Conservation (phyloP, 129 eudicot genomes). For the Centaurea solstitialis region DNA sequence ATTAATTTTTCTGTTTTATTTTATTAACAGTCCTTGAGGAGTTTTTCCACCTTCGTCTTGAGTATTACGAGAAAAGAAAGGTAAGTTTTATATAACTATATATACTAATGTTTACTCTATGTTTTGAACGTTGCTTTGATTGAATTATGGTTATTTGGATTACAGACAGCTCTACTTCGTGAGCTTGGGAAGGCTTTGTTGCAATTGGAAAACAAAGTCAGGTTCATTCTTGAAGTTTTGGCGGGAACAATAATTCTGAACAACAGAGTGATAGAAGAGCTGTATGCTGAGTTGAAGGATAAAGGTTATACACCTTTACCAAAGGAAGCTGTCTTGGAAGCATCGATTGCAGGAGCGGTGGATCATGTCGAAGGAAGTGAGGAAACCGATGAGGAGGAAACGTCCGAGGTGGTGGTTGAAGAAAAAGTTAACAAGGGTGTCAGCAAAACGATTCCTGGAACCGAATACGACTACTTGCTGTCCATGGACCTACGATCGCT, state of each 20-base stretch:
- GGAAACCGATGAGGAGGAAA: conserved; percentile 27
- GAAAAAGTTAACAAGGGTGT: conserved; percentile 29
- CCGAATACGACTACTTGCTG: conserved; percentile 84
- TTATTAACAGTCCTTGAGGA: conserved; percentile 77
- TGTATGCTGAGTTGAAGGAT: conserved; percentile 63
- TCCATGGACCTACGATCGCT: conserved; percentile 72
- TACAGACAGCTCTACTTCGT: conserved; percentile 55
- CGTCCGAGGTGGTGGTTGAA: neutral
- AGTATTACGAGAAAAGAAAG: conserved; percentile 73
- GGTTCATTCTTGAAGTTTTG: conserved; percentile 78
- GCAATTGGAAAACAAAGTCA: conserved; percentile 71
- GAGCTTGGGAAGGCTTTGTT: conserved; percentile 56
- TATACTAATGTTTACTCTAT: neutral
- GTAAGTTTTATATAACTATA: conserved; percentile 28
- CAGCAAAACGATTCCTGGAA: conserved; percentile 36
- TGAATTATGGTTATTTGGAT: neutral
- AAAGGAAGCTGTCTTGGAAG: conserved; percentile 50
- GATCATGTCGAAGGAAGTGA: conserved; percentile 65
- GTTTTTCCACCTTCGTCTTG: conserved; percentile 68
- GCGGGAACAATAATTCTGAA: conserved; percentile 68
- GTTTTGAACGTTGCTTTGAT: neutral
- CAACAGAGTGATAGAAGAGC: conserved; percentile 74
- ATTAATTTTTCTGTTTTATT: neutral
- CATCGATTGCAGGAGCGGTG: conserved; percentile 57
- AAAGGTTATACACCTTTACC: conserved; percentile 84